Base-by-base conservation (phyloP, 768 basidiomycete species). In the Trichaptum fuscoviolaceum region DNA sequence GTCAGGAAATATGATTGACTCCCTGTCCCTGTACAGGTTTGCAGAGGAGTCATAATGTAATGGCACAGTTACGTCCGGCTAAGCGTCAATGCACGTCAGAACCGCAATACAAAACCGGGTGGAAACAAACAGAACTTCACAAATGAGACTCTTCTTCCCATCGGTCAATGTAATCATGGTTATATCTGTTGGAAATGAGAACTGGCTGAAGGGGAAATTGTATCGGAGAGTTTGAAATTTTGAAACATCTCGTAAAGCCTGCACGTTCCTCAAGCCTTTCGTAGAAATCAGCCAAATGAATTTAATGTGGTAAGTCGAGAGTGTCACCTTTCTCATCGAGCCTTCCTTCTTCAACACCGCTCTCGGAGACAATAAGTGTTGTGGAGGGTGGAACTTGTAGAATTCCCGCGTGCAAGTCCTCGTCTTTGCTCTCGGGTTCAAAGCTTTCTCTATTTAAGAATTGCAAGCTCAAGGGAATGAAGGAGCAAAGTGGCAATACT, bases 151-250 rank as follows among this genome's bases (percentile, higher is more conserved):
- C 75, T 85, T 87, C 67, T 79, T 80, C 34, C 92, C 90, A 66
- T 88, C 82, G 57, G 83, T 81, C 10, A 89, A 75, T 0, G 90
- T 75, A 23, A 94, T 69, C 67, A 88, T 85, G n/a, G 76, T 80
- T n/a, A 91, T 75, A 70, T 93, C 91, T 0, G 91, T 92, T 23
- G 86, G 80, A 71, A 95, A 93, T 8, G 81, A 75, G 74, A 89
- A 93, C 66, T 73, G 80, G 72, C 87, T 90, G 75, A 85, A 94
- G 0, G 92, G 93, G 72, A 93, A 95, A 35, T 82, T 74, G 72
- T 94, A 95, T 25, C 87, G 83, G 30, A 93, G 76, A 0, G 84
- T 87, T 70, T 95, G 92, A 7, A 77, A 75, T 59, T 77, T 78
- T 73, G 93, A 86, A 67, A 83, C 81, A 63, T 87, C 83, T 71